A percentile compares a stretch with the other conserved stretches of the same genome.
Conservation (phyloP, 768 basidiomycete genomes). For the Pholiota microspora region DNA sequence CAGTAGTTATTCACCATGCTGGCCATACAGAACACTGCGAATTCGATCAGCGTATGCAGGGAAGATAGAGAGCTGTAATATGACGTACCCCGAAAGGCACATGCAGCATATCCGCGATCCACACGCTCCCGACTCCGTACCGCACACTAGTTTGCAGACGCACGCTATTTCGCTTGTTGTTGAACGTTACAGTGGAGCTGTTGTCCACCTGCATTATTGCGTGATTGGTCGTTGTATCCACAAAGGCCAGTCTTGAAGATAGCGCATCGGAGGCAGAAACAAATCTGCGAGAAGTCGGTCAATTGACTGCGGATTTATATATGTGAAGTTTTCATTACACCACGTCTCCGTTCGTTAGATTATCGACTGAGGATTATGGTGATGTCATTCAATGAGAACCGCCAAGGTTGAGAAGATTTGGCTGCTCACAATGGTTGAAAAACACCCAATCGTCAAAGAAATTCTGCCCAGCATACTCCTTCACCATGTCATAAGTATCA, state of each 20-base stretch:
- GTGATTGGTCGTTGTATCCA: constrained; percentile 61
- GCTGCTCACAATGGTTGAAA: constrained; percentile 54
- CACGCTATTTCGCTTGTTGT: constrained; percentile 65
- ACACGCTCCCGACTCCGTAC: constrained; percentile 59
- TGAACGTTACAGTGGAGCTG: constrained; percentile 46
- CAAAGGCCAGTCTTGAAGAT: constrained; percentile 53
- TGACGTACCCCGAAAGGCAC: constrained; percentile 58
- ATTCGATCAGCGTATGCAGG: no score
- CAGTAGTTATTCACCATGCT: constrained; percentile 35
- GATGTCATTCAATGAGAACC: background rate
- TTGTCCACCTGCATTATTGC: constrained; percentile 82
- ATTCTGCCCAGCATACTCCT: constrained; percentile 54
- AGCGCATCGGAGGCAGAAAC: constrained; percentile 44
- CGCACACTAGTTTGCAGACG: constrained; percentile 58
- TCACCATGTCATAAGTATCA: constrained; percentile 45
- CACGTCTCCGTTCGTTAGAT: constrained; percentile 66
- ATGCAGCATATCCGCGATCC: constrained; percentile 64
- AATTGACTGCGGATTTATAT: background rate
- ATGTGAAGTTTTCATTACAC: constrained; percentile 29
- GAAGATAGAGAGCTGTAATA: background rate
- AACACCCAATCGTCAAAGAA: constrained; percentile 74
- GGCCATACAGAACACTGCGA: constrained; percentile 71
- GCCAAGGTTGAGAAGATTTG: no score
- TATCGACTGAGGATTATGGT: constrained; percentile 46
- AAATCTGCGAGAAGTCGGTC: constrained; percentile 33